phyloP scores from a whole-genome alignment of 2,329 filamentous ascomycete species.

The Xylogone sp. region DNA sequence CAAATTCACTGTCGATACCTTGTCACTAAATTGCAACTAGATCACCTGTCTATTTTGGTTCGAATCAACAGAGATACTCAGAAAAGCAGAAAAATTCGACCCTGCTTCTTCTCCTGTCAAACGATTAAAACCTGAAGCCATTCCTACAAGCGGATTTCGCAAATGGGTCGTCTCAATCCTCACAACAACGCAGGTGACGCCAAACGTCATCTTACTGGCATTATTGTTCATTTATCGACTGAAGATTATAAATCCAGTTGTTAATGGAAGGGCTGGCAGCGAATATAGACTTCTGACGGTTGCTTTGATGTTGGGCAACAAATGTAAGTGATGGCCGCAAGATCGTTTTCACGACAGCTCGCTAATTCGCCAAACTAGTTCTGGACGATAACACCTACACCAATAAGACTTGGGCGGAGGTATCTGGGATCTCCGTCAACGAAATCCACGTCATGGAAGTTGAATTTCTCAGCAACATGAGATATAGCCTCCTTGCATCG shows the following conservation, averaged over 20 bases:
- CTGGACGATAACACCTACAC: constrained; percentile 98
- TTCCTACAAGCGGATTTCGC: constrained; percentile 70
- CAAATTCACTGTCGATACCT: background rate
- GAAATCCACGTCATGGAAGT: constrained; percentile 99
- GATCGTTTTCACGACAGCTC: background rate
- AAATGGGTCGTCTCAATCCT: constrained; percentile 93
- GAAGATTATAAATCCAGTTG: constrained; percentile 83
- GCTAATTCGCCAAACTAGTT: constrained; percentile 47
- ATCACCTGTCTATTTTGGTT: constrained; percentile 99
- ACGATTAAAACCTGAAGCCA: constrained; percentile 65
- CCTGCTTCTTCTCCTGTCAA: constrained; percentile 38
- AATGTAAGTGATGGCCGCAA: constrained; percentile 56
- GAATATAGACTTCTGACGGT: constrained; percentile 92
- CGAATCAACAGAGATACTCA: constrained; percentile 76
- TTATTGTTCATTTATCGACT: constrained; percentile 89
- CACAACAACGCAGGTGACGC: constrained; percentile 91
- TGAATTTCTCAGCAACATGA: constrained; percentile 98
- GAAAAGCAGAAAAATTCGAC: constrained; percentile 59
- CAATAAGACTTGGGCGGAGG: constrained; percentile 99
- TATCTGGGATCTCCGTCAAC: constrained; percentile 86
- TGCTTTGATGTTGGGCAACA: constrained; percentile 96
- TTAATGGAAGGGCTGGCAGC: constrained; percentile 88
- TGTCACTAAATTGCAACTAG: constrained; percentile 40
- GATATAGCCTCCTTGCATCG: constrained; percentile 86
- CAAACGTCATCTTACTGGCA: constrained; percentile 89